A percentile compares a stretch with the other conserved stretches of the same genome.
Evolutionary conservation across 2,329 filamentous ascomycete species (phyloP).

Genomic region (Lithohypha guttulata): DNA sequence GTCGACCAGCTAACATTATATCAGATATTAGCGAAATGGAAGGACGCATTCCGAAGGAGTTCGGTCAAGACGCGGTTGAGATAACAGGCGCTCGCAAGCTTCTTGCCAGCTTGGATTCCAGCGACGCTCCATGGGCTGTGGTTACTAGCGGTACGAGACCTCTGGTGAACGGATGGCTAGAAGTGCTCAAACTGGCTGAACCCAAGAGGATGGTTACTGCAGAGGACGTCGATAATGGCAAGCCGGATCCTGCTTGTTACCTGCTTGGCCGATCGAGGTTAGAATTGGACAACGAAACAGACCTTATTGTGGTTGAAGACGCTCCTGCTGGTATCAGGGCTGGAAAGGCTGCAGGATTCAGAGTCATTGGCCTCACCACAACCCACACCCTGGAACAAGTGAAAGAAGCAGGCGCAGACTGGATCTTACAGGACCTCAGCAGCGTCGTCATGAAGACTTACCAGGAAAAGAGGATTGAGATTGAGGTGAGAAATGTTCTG

Average conservation of each 20-base stretch:
- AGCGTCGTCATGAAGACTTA: slow-evolving; percentile 52
- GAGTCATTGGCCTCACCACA: slow-evolving; percentile 72
- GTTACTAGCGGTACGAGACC: slow-evolving; percentile 58
- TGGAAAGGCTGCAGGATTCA: slow-evolving; percentile 77
- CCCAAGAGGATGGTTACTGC: slow-evolving; percentile 61
- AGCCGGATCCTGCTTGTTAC: slow-evolving; percentile 69
- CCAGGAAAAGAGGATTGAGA: slow-evolving; percentile 12
- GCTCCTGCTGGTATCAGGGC: slow-evolving; percentile 74
- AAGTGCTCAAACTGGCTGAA: slow-evolving; percentile 52
- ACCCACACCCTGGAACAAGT: slow-evolving; percentile 69
- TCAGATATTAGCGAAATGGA: slow-evolving; percentile 78
- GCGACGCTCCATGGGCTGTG: slow-evolving; percentile 68
- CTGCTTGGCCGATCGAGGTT: slow-evolving; percentile 55
- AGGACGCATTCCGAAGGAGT: slow-evolving; percentile 62
- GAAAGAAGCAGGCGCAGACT: slow-evolving; percentile 54
- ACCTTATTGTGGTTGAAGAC: slow-evolving; percentile 73
- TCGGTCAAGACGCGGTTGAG: slow-evolving; percentile 68
- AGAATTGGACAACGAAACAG: slow-evolving; percentile 35
- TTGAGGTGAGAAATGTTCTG: slow-evolving; percentile 18
- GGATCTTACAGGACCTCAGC: slow-evolving; percentile 63
- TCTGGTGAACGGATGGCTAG: slow-evolving; percentile 63
- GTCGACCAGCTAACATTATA: slow-evolving; percentile 11
- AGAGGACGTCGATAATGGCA: slow-evolving; percentile 63
- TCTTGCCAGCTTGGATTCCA: slow-evolving; percentile 53
- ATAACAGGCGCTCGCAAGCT: slow-evolving; percentile 71